Evolutionary conservation across 164 flowering plant species (phyloP).

Genomic region (Houttuynia cordata): DNA sequence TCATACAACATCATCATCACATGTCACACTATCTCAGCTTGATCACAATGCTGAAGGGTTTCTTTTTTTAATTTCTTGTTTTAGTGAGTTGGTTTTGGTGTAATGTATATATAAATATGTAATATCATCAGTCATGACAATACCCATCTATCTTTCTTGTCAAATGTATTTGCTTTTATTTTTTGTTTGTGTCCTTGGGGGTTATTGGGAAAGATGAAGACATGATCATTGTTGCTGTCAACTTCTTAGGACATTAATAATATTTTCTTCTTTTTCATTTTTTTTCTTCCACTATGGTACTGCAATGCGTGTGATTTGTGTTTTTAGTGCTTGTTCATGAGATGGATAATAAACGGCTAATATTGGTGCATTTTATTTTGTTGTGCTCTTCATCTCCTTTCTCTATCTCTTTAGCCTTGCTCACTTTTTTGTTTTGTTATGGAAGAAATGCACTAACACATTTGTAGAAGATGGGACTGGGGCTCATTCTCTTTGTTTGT

Average conservation of each 20-base stretch:
- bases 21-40: constrained; percentile 10
- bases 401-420: too few relatives aligned
- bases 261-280: constrained; percentile 1
- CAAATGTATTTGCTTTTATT: constrained; percentile 9
- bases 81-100: constrained; percentile 18
- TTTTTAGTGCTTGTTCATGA: too few relatives aligned
- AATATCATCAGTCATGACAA: constrained; percentile 1
- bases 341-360: too few relatives aligned
- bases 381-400: too few relatives aligned
- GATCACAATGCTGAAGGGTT: constrained; percentile 7
- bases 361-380: too few relatives aligned
- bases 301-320: too few relatives aligned
- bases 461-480: too few relatives aligned
- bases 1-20: constrained; percentile 14
- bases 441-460: too few relatives aligned
- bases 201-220: constrained; percentile 14
- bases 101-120: constrained; percentile 22
- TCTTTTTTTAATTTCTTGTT: constrained; percentile 2
- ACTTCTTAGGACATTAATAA: constrained; percentile 16
- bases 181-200: constrained; percentile 12
- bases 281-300: background rate
- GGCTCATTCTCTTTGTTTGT: background rate
- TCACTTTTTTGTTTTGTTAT: too few relatives aligned
- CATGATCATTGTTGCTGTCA: constrained; percentile 2
- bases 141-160: constrained; percentile 5